Percentiles rank a stretch among this genome's conserved stretches.
phyloP scores from a whole-genome alignment of 2,329 filamentous ascomycete species.

The Huntiella omanensis region DNA sequence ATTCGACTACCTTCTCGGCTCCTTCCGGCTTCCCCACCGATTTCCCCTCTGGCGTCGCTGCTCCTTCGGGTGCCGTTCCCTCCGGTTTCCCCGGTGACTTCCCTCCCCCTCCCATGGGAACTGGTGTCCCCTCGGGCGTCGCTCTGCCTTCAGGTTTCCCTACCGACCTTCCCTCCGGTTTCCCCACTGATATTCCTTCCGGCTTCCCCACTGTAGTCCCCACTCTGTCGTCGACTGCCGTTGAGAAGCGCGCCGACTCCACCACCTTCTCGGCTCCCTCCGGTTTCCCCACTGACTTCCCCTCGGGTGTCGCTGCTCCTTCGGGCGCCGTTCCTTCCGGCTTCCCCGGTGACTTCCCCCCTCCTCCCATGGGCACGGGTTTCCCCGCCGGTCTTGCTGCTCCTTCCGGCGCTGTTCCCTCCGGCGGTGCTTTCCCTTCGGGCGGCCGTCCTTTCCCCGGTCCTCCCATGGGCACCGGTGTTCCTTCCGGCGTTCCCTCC shows the following conservation, averaged over 20 bases:
- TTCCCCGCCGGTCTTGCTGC: not conserved
- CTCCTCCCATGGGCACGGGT: not conserved
- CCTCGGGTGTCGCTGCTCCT: not conserved
- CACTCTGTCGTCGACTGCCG: not conserved
- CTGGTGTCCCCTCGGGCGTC: not conserved
- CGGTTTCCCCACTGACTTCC: not conserved
- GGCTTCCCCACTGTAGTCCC: not conserved
- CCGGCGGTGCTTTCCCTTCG: not conserved
- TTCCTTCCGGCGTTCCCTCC: constrained; percentile 2
- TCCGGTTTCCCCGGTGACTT: constrained; percentile 1
- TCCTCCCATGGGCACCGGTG: not conserved
- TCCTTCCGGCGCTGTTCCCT: not conserved
- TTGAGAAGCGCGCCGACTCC: not conserved
- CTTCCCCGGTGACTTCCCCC: constrained; percentile 1
- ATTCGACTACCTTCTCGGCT: not conserved
- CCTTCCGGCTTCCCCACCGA: constrained; percentile 3
- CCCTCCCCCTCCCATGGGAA: not conserved
- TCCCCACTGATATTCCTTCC: not conserved
- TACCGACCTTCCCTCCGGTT: not conserved
- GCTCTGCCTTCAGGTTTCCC: not conserved
- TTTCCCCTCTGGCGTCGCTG: not conserved
- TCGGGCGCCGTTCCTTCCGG: not conserved
- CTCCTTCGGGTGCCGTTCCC: not conserved
- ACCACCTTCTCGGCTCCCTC: not conserved
- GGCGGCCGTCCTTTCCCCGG: constrained; percentile 1